Conservation (phyloP, 2,329 filamentous ascomycete species). For the Rutstroemia sp. region DNA sequence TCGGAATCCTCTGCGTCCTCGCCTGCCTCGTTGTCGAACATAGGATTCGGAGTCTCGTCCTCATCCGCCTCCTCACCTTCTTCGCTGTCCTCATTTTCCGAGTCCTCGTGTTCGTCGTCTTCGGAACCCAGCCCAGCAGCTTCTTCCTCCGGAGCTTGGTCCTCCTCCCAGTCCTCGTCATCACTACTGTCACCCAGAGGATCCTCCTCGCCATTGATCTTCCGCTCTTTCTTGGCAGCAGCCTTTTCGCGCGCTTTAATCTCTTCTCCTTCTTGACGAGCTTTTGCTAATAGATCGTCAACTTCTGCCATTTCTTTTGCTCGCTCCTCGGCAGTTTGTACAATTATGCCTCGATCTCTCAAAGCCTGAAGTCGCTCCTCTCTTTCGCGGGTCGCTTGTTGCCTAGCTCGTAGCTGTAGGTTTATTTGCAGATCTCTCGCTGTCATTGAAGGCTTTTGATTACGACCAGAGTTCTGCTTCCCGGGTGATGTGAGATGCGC, state of each 20-base stretch:
- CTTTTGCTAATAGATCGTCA: conserved; percentile 82
- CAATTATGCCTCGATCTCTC: conserved; percentile 67
- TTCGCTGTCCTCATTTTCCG: conserved; percentile 34
- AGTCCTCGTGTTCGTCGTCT: conserved; percentile 33
- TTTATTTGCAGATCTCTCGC: conserved; percentile 59
- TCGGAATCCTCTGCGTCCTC: conserved; percentile 33
- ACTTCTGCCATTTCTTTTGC: conserved; percentile 75
- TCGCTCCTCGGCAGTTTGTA: conserved; percentile 82
- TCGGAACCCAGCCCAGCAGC: conserved; percentile 26
- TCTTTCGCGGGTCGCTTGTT: conserved; percentile 73
- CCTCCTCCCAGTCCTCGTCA: conserved; percentile 45
- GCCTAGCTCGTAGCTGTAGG: conserved; percentile 64
- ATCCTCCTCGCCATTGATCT: conserved; percentile 36
- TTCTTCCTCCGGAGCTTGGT: conserved; percentile 36
- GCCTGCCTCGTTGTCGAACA: conserved; percentile 29
- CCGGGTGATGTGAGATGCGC: conserved; percentile 63
- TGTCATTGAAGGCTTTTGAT: conserved; percentile 53
- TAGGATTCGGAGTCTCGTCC: conserved; percentile 20
- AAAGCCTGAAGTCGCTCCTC: conserved; percentile 71
- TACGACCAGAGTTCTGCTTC: conserved; percentile 39
- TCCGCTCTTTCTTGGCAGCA: conserved; percentile 57
- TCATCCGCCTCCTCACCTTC: conserved; percentile 42
- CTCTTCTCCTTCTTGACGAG: conserved; percentile 70
- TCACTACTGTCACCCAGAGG: conserved; percentile 45
- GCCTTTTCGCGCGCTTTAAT: conserved; percentile 72